Evolutionary conservation across 2,329 filamentous ascomycete species (phyloP).

Genomic region (Gnomoniopsis smithogilvyi): DNA sequence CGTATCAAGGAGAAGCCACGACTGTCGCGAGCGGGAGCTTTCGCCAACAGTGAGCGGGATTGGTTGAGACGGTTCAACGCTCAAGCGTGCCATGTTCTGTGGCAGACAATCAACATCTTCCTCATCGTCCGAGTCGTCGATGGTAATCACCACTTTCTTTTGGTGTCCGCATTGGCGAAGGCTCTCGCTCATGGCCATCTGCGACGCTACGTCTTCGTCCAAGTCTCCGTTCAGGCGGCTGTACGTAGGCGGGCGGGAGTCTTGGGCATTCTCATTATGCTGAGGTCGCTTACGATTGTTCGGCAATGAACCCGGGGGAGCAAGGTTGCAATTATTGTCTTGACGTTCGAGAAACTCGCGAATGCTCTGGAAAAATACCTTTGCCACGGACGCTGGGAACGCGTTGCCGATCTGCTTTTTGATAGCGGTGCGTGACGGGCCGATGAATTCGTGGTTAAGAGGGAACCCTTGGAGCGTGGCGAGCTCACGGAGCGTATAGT

Average conservation of each 20-base stretch:
- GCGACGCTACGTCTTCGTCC: constrained; percentile 47
- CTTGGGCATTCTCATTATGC: not conserved
- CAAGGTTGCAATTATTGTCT: constrained; percentile 32
- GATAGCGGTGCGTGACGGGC: constrained; percentile 28
- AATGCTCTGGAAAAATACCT: constrained; percentile 46
- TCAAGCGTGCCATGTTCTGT: not conserved
- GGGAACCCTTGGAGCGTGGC: constrained; percentile 72
- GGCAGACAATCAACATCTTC: not conserved
- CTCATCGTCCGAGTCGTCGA: not conserved
- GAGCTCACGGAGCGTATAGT: constrained; percentile 66
- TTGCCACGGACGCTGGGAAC: constrained; percentile 61
- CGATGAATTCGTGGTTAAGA: constrained; percentile 52
- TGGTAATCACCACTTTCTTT: not conserved
- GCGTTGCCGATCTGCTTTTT: constrained; percentile 75
- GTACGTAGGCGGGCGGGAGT: not conserved
- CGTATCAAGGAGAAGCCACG: not conserved
- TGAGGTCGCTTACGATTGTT: not conserved
- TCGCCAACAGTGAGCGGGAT: not conserved
- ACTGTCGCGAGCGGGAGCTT: not conserved
- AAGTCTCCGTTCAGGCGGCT: not conserved
- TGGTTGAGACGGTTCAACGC: not conserved
- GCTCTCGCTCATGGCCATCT: constrained; percentile 1
- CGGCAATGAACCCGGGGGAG: not conserved
- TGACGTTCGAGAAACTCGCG: constrained; percentile 40
- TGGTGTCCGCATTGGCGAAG: not conserved